Evolutionary conservation across 306 rosid genomes (phyloP).

Genomic region (Prunus davidiana): DNA sequence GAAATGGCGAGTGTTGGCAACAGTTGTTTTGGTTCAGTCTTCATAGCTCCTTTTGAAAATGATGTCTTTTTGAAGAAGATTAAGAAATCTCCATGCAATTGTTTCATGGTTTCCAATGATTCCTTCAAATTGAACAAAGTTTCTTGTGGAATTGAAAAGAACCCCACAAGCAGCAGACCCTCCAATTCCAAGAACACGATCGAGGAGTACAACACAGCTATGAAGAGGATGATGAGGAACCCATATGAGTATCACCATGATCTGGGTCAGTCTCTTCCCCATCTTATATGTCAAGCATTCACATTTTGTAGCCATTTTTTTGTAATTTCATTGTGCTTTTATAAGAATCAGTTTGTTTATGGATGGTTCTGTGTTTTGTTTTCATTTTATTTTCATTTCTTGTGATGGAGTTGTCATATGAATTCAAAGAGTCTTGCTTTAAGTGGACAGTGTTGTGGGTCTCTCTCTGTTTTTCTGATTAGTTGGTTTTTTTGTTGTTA

Average conservation of each 20-base stretch:
- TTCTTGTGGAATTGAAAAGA: constrained; percentile 47
- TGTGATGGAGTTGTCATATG: not conserved
- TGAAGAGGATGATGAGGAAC: constrained; percentile 91
- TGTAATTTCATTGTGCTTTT: not conserved
- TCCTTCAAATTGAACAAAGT: constrained; percentile 28
- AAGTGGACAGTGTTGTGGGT: not conserved
- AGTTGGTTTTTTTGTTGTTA: not conserved
- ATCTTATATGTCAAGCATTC: no score
- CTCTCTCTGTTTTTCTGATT: not conserved
- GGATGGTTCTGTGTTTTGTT: not conserved
- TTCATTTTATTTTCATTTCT: not conserved
- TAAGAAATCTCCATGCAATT: constrained; percentile 18
- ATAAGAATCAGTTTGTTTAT: not conserved
- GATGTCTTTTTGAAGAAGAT: constrained; percentile 24
- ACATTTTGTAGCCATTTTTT: not conserved
- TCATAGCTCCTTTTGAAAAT: constrained; percentile 32
- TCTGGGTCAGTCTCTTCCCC: constrained; percentile 60
- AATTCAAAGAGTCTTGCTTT: not conserved
- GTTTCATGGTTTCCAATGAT: constrained; percentile 15
- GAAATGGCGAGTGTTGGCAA: constrained; percentile 44
- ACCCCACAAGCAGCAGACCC: constrained; percentile 24
- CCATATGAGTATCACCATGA: constrained; percentile 96
- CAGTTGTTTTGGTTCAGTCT: constrained; percentile 32
- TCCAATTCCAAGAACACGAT: constrained; percentile 45
- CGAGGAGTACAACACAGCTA: constrained; percentile 81